Evolutionary conservation across 1,284 basidiomycete species (phyloP), one percentile per base, ranked within the genome.

Genomic region (Fomitopsis pinicola): DNA sequence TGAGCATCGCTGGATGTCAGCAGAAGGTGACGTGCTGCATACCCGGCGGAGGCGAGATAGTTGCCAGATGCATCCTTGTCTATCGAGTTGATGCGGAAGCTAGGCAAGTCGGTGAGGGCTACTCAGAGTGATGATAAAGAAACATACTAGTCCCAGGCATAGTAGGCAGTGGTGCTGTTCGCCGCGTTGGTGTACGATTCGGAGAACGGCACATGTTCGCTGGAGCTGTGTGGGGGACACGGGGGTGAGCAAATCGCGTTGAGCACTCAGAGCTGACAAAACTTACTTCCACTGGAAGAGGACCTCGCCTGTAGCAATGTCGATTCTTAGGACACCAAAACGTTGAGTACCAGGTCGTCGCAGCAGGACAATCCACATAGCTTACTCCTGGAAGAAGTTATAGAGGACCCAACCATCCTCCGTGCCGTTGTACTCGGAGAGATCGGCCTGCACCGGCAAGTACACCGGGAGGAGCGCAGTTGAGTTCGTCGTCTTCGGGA

Each of bases 251-350:
- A 22, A 22, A 22, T 22, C 22, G 22, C 22, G 22, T 22, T 22
- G 22, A 22, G 22, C 22, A 22, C 22, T 22, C 22, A 22, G 22
- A 22, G 22, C 22, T 22, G 22, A 22, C 22, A 22, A 22, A 22
- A 28, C 52, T 19, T n/a, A 53, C 52, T 53, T 53, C 52, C 52
- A 53, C 52, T 53, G 26, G 33, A 53, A 53, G 52, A 53, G 22
- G n/a, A 53, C 33, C 7, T 53, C 52, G 19, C 33, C 52, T 15
- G 52, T 53, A 38, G 52, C 52, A 33, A 53, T 53, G 36, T 53
- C 52, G 35, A 53, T 38, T 17, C 52, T 53, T 15, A 22, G 22
- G 22, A 22, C 22, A 22, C 22, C 22, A 22, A 2, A 22, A 22
- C 22, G 5, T 12, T 7, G 14, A 8, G 19, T 33, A 22, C 9